These are phyloP conservation scores for Aspergillus sergii DNA, from an alignment of 2,329 filamentous ascomycete genomes.

Conservation along the genomic window DNA sequence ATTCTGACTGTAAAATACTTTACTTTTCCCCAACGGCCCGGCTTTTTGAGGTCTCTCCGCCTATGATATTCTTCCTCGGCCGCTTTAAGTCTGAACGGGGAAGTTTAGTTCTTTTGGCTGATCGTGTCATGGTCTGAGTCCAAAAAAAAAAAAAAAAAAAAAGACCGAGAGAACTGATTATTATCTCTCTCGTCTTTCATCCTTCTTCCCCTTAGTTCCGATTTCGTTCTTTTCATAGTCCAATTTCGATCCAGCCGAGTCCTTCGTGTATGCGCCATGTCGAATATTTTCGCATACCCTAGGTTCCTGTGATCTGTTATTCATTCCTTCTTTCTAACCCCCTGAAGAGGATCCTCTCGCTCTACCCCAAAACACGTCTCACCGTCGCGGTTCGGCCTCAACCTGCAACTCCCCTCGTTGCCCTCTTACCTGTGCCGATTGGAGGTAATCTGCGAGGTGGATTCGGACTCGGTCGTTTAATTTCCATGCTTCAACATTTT, in stretches of 20 bases:
- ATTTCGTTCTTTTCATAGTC: constrained; percentile 18
- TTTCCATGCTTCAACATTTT: constrained; percentile 52
- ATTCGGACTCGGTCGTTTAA: constrained; percentile 32
- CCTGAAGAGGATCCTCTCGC: constrained; percentile 21
- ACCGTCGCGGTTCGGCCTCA: constrained; percentile 10
- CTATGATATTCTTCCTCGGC: constrained; percentile 15
- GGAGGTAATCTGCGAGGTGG: constrained; percentile 32
- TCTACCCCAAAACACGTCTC: constrained; percentile 1
- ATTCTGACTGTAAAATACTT: constrained; percentile 21
- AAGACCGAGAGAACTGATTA: constrained; percentile 1
- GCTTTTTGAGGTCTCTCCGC: constrained; percentile 10
- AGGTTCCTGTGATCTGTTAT: constrained; percentile 33
- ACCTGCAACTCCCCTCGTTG: constrained; percentile 9
- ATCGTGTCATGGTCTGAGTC: constrained; percentile 23
- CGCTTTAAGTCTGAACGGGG: constrained; percentile 8
- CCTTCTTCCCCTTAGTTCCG: constrained; percentile 10
- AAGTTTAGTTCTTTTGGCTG: constrained; percentile 12
- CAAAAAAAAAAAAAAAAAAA: constrained; percentile 15
- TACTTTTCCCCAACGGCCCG: constrained; percentile 12
- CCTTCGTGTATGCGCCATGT: constrained; percentile 38
- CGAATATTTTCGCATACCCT: constrained; percentile 30
- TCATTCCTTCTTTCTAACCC: constrained; percentile 14
- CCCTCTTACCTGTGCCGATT: constrained; percentile 22
- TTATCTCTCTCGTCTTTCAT: constrained; percentile 5
- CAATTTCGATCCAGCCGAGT: constrained; percentile 23